phyloP scores from a whole-genome alignment of 352 stramenopile species.

The Pseudoperonospora humuli region DNA sequence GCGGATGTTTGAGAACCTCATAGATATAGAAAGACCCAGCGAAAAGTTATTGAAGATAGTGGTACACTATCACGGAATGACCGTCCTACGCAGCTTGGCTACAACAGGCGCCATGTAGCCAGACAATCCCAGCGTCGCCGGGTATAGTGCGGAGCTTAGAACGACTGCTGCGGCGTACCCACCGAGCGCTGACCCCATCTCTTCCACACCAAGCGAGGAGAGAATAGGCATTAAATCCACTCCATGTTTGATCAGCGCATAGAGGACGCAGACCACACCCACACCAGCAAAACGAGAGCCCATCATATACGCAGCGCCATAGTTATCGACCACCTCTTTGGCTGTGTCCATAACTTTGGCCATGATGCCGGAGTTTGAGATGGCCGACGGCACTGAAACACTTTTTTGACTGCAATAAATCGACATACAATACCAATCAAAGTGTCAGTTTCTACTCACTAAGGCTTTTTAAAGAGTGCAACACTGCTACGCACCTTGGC shows the following conservation, averaged over 20 bases:
- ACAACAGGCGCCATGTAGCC: constrained; percentile 69
- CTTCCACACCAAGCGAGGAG: constrained; percentile 56
- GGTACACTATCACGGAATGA: constrained; percentile 31
- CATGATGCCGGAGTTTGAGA: constrained; percentile 32
- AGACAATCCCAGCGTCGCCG: constrained; percentile 64
- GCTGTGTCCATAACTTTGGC: constrained; percentile 59
- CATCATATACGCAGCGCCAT: constrained; percentile 86
- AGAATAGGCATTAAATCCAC: constrained; percentile 77
- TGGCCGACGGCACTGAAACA: constrained; percentile 2
- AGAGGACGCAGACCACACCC: constrained; percentile 59
- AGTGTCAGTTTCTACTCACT: neutral
- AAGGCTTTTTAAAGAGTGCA: neutral
- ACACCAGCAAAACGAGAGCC: constrained; percentile 75
- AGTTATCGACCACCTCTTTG: constrained; percentile 76
- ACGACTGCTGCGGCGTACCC: constrained; percentile 75
- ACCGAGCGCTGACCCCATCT: constrained; percentile 60
- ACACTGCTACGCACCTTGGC: constrained; percentile 33
- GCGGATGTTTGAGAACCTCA: no score
- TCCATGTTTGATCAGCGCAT: constrained; percentile 73
- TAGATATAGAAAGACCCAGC: no score
- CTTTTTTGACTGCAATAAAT: constrained; percentile 16
- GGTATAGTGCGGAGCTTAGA: constrained; percentile 72
- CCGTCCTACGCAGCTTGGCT: constrained; percentile 42
- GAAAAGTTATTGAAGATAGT: neutral
- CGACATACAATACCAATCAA: constrained; percentile 3